Conservation (phyloP, 768 basidiomycete genomes). For the Cystofilobasidium bisporidii region DNA sequence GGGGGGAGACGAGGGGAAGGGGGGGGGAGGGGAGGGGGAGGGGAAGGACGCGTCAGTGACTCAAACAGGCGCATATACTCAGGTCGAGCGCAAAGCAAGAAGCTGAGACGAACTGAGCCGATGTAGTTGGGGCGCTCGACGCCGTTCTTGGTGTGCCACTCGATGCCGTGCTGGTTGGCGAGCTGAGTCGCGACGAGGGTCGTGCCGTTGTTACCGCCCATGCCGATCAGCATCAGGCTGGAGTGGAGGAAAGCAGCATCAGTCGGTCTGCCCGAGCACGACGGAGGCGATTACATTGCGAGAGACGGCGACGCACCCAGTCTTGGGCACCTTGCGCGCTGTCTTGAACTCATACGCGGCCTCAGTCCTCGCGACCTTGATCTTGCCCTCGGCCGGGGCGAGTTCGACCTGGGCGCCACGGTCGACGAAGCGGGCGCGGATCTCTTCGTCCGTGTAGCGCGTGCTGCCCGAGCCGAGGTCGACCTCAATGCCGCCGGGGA, state of each 20-base stretch:
- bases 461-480: slow-evolving; percentile 74
- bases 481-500: slow-evolving; percentile 47
- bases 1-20: not conserved
- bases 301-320: slow-evolving; percentile 59
- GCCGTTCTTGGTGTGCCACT: slow-evolving; percentile 88
- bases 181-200: slow-evolving; percentile 89
- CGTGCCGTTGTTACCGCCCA: slow-evolving; percentile 95
- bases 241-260: not conserved
- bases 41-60: slow-evolving; percentile 9
- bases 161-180: slow-evolving; percentile 88
- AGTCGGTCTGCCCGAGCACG: too few species aligned
- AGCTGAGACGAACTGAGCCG: slow-evolving; percentile 12
- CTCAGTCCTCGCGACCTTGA: slow-evolving; percentile 66
- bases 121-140: slow-evolving; percentile 94
- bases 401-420: slow-evolving; percentile 50
- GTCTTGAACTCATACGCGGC: slow-evolving; percentile 87
- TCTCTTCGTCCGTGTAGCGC: slow-evolving; percentile 66
- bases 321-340: slow-evolving; percentile 69
- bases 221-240: slow-evolving; percentile 92
- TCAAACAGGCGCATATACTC: too few species aligned
- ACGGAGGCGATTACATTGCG: too few species aligned
- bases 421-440: slow-evolving; percentile 71
- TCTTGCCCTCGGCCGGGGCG: slow-evolving; percentile 56
- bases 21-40: not conserved
- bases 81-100: not conserved